A percentile compares a stretch with the other conserved stretches of the same genome.
Conservation (phyloP, 495 filamentous ascomycete genomes). For the Aspergillus biplanus region DNA sequence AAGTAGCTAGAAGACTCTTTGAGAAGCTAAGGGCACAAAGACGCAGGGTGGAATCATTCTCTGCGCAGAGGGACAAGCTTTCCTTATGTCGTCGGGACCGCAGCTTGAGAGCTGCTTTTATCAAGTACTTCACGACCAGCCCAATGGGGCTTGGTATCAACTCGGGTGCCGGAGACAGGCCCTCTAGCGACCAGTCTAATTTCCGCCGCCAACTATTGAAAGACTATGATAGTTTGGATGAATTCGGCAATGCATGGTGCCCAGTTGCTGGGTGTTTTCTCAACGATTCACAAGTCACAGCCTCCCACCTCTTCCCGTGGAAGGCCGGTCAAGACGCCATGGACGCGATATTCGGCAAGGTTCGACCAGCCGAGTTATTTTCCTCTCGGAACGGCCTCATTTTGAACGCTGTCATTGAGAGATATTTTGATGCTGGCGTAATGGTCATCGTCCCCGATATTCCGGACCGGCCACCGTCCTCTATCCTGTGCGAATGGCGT, state of each 20-base stretch:
- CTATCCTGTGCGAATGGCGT: constrained; percentile 12
- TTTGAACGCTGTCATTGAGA: constrained; percentile 12
- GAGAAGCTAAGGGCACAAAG: constrained; percentile 6
- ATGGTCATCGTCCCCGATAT: constrained; percentile 29
- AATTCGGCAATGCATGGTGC: constrained; percentile 20
- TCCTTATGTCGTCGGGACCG: neutral
- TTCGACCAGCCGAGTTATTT: constrained; percentile 18
- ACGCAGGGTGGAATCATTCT: constrained; percentile 8
- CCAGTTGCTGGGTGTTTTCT: constrained; percentile 18
- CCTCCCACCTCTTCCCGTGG: neutral
- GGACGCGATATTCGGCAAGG: constrained; percentile 23
- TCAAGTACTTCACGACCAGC: neutral
- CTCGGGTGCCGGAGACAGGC: neutral
- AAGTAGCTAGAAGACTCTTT: constrained; percentile 14
- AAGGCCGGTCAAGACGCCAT: constrained; percentile 20
- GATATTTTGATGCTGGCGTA: constrained; percentile 19
- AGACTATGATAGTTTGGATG: constrained; percentile 16
- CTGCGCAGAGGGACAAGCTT: constrained; percentile 2
- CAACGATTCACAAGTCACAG: constrained; percentile 1
- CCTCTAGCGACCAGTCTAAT: constrained; percentile 1
- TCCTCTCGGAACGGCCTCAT: constrained; percentile 20
- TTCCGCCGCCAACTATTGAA: constrained; percentile 13
- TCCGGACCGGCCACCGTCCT: constrained; percentile 11
- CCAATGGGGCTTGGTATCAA: neutral
- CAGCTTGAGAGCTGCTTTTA: neutral